These are phyloP conservation scores for Trichoderma sp. DNA, from an alignment of 2,329 filamentous ascomycete species.

Conservation along the genomic window DNA sequence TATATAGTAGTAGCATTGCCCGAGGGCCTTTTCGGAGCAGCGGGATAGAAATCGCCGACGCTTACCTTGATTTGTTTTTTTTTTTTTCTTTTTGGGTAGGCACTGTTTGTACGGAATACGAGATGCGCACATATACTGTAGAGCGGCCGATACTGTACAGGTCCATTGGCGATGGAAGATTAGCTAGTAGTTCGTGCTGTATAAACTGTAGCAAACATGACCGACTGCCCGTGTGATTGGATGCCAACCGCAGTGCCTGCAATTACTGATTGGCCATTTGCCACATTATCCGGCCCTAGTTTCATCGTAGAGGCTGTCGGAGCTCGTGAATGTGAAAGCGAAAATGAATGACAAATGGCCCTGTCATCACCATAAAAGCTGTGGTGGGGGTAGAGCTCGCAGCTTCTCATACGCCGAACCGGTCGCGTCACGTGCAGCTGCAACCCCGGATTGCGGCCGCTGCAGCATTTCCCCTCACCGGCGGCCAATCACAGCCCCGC, in stretches of 20 bases:
- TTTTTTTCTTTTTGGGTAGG: background rate
- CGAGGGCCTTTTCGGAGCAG: background rate
- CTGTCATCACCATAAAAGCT: background rate
- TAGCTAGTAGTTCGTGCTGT: background rate
- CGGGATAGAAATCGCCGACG: conserved; percentile 1
- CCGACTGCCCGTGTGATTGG: background rate
- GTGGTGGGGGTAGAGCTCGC: background rate
- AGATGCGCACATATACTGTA: background rate
- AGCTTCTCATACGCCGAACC: background rate
- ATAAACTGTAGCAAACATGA: background rate
- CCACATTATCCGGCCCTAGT: background rate
- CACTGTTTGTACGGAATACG: background rate
- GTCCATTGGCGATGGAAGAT: background rate
- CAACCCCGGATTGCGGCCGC: conserved; percentile 18
- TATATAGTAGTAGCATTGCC: background rate
- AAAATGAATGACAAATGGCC: background rate
- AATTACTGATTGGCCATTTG: background rate
- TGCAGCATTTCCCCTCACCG: conserved; percentile 30
- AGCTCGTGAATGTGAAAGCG: background rate
- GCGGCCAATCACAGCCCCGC: conserved; percentile 32
- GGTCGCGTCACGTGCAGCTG: conserved; percentile 12
- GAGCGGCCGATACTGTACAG: background rate
- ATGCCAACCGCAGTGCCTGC: background rate
- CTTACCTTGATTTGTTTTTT: background rate
- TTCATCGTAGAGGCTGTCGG: background rate